These are phyloP conservation scores for Flaveria brownii DNA, from an alignment of 129 eudicot genomes.

Conservation along the genomic window DNA sequence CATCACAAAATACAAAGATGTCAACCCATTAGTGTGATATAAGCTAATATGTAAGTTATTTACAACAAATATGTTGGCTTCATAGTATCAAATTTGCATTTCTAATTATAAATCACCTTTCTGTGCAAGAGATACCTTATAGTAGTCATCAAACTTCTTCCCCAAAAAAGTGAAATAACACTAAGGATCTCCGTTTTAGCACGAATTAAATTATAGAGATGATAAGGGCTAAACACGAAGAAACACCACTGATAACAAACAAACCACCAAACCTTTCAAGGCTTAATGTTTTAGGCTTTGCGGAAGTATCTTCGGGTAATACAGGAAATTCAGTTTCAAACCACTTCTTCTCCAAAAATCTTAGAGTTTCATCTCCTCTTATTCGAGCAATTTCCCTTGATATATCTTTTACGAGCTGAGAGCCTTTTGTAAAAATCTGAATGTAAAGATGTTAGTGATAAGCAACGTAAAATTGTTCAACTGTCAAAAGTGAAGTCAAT, in stretches of 20 bases:
- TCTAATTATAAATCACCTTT: neutral
- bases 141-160: neutral
- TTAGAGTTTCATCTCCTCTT: slow-evolving; percentile 13
- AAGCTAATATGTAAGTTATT: no score
- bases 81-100: neutral
- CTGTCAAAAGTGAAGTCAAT: slow-evolving; percentile 36
- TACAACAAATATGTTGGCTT: no score
- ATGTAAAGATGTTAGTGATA: neutral
- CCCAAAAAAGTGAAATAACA: slow-evolving; percentile 11
- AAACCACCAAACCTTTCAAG: slow-evolving; percentile 30
- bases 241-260: slow-evolving; percentile 23
- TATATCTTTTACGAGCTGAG: slow-evolving; percentile 4
- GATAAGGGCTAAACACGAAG: slow-evolving; percentile 24
- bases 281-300: slow-evolving; percentile 10
- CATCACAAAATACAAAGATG: no score
- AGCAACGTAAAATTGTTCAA: slow-evolving; percentile 28
- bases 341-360: slow-evolving; percentile 29
- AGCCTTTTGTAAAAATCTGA: slow-evolving; percentile 21
- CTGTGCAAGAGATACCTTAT: neutral
- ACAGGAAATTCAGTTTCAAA: neutral
- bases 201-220: slow-evolving; percentile 3
- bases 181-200: slow-evolving; percentile 9
- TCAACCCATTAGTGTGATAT: no score
- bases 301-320: slow-evolving; percentile 1
- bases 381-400: slow-evolving; percentile 15